Conservation (phyloP, 495 filamentous ascomycete species). For the Hypoxylon fragiforme region DNA sequence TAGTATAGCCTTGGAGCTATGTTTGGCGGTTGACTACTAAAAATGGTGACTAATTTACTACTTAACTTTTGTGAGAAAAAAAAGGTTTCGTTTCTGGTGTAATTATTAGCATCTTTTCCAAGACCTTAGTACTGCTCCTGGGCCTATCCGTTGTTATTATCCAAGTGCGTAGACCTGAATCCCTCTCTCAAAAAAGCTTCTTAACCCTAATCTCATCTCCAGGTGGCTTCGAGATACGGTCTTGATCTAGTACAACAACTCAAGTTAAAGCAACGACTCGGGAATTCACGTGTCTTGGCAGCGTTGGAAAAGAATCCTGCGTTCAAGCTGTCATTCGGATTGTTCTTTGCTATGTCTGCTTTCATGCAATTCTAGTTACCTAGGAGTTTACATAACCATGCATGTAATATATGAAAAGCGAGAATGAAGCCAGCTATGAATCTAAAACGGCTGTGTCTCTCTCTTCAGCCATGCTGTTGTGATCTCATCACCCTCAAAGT, state of each 20-base stretch:
- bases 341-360: slow-evolving; percentile 75
- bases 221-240: slow-evolving; percentile 74
- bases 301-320: slow-evolving; percentile 68
- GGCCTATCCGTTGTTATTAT: slow-evolving; percentile 70
- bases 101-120: slow-evolving; percentile 73
- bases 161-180: slow-evolving; percentile 60
- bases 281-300: slow-evolving; percentile 59
- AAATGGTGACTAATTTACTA: too few relatives aligned
- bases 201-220: slow-evolving; percentile 12
- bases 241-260: slow-evolving; percentile 61
- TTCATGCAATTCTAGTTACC: slow-evolving; percentile 63
- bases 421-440: not conserved
- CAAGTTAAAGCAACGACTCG: slow-evolving; percentile 40
- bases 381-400: slow-evolving; percentile 5
- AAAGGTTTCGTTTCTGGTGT: slow-evolving; percentile 69
- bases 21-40: too few relatives aligned
- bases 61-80: too few relatives aligned
- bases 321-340: slow-evolving; percentile 78
- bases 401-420: not conserved
- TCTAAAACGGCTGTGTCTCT: slow-evolving; percentile 68
- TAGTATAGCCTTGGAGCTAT: not conserved
- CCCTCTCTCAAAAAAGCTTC: not conserved
- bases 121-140: slow-evolving; percentile 69
- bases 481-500: slow-evolving; percentile 71
- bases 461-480: slow-evolving; percentile 80